Percentiles rank a stretch among this genome's conserved stretches.
phyloP scores from a whole-genome alignment of 1,284 basidiomycete genomes.

The Coniferiporia weirii region DNA sequence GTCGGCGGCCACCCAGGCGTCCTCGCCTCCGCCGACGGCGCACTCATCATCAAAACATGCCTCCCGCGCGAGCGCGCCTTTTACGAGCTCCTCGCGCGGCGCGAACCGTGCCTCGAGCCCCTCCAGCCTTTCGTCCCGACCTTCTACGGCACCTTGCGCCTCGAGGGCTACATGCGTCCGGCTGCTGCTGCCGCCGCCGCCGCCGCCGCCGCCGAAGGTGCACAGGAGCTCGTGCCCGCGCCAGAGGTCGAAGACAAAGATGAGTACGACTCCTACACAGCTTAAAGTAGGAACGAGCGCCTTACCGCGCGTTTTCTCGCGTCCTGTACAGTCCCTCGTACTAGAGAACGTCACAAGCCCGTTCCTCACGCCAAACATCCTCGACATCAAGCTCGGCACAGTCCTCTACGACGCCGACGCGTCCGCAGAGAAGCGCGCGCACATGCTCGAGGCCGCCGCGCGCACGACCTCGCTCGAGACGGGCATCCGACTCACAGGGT shows the following conservation, averaged over 20 bases:
- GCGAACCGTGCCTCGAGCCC: slow-evolving; percentile 33
- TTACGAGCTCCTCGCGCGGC: slow-evolving; percentile 59
- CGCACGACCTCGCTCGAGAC: slow-evolving; percentile 71
- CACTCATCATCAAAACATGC: slow-evolving; percentile 82
- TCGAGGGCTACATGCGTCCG: slow-evolving; percentile 52
- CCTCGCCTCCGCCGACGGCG: slow-evolving; percentile 67
- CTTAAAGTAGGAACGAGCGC: background rate
- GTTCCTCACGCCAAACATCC: slow-evolving; percentile 78
- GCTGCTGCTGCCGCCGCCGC: background rate
- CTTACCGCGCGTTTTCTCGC: slow-evolving; percentile 7
- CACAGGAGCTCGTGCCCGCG: background rate
- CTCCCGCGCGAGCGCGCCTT: slow-evolving; percentile 72
- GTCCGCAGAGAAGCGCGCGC: slow-evolving; percentile 66
- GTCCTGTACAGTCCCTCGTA: slow-evolving; percentile 62
- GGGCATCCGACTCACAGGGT: slow-evolving; percentile 83
- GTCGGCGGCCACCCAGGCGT: slow-evolving; percentile 88
- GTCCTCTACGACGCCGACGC: slow-evolving; percentile 73
- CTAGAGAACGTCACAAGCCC: slow-evolving; percentile 77
- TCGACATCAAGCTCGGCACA: slow-evolving; percentile 92
- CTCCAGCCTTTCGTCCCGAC: slow-evolving; percentile 60
- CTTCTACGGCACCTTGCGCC: slow-evolving; percentile 70
- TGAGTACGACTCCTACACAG: slow-evolving; percentile 29
- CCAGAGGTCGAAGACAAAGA: slow-evolving; percentile 41
- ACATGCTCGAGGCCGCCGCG: slow-evolving; percentile 72
- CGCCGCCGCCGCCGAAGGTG: background rate